Evolutionary conservation across 2,329 filamentous ascomycete species (phyloP), one percentile per base, ranked within the genome.

Genomic region (Diaporthe aspalathi): DNA sequence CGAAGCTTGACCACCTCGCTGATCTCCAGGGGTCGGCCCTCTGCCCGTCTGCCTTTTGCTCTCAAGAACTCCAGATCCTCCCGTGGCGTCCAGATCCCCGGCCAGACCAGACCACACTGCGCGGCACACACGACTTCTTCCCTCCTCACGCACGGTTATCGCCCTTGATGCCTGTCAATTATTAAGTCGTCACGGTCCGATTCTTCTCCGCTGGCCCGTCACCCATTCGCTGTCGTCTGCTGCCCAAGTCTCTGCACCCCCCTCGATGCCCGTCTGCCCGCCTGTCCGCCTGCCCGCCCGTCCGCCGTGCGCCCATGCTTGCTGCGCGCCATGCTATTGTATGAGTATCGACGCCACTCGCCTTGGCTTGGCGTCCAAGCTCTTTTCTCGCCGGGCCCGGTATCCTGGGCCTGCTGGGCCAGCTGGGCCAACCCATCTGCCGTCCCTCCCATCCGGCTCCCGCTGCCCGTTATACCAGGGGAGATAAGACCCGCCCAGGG

Each of bases 131-230:
- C 29, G 29, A 45, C 29, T 11, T 50, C 38, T n/a, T 38, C 43
- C 9, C 45, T 56, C 66, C 52, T 50, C 70, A 68, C 70, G 70
- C 70, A 68, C 65, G 70, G 70, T 47, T 32, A n/a, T 43, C 65
- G 3, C 16, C 27, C 47, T 67, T 60, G 27, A 35, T 40, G 20
- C 32, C 32, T 52, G 29, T 63, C 70, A 53, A 68, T 67, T 54
- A 56, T 54, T 54, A 71, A 63, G 54, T 35, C 70, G 65, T 32
- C 49, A 47, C 45, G 43, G 60, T 20, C 29, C 60, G 49, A 35
- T 63, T 63, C 60, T 63, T 49, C 60, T 63, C 60, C 43, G 60
- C 60, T 63, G 43, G 43, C 27, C 20, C 27, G 16, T 17, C 60
- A 22, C 24, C 27, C 60, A 63, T 49, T 63, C 60, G 60, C 43